Evolutionary conservation across 1,284 basidiomycete genomes (phyloP).

Genomic region (Irpex lacteus): DNA sequence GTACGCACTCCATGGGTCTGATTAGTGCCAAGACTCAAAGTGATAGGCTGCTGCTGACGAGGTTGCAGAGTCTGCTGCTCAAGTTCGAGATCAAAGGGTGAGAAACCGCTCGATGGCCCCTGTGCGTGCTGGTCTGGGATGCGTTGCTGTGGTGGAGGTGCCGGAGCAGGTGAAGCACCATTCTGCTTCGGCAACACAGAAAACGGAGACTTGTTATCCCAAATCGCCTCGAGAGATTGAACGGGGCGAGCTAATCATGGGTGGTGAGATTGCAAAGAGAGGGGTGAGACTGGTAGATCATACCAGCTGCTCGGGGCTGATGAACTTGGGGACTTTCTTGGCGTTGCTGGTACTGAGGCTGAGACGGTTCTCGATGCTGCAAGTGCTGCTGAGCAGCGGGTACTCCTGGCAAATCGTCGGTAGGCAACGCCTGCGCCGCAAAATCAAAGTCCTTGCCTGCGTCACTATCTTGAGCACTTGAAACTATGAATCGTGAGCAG

Average conservation of each 20-base stretch:
- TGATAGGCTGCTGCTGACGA: conserved; percentile 18
- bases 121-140: conserved; percentile 23
- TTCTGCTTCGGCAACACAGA: conserved; percentile 61
- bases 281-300: conserved; percentile 25
- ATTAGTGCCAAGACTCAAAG: conserved; percentile 22
- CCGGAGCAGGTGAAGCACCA: conserved; percentile 25
- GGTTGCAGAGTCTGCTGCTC: conserved; percentile 5
- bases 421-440: conserved; percentile 42
- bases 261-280: conserved; percentile 31
- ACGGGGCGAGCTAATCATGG: conserved; percentile 32
- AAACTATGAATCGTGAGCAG: not conserved
- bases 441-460: conserved; percentile 95
- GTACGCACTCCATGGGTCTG: conserved; percentile 58
- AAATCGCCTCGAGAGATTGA: conserved; percentile 67
- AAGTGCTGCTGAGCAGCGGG: not conserved
- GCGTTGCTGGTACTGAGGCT: conserved; percentile 9
- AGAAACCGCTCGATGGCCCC: conserved; percentile 17
- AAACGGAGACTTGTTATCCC: conserved; percentile 77
- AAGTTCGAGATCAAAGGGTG: conserved; percentile 15
- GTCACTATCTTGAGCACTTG: not conserved
- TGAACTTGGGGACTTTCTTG: conserved; percentile 16
- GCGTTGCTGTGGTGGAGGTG: conserved; percentile 25
- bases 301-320: conserved; percentile 29
- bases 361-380: conserved; percentile 1
- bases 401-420: conserved; percentile 21